Evolutionary conservation across 2,329 filamentous ascomycete genomes (phyloP).

Genomic region (Paraphaeosphaeria sporulosa): DNA sequence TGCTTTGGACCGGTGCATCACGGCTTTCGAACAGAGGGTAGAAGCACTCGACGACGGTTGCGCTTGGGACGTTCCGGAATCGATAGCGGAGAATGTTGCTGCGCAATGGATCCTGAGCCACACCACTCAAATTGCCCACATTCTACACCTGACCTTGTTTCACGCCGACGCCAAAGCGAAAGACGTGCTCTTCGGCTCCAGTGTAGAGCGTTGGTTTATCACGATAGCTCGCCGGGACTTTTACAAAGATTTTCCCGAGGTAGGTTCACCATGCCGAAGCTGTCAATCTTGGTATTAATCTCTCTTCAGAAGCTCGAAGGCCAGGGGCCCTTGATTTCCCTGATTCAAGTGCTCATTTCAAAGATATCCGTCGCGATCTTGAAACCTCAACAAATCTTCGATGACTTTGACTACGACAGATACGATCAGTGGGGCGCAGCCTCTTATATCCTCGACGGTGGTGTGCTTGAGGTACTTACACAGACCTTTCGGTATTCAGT

Average conservation of each 20-base stretch:
- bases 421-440: constrained; percentile 42
- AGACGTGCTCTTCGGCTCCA: constrained; percentile 40
- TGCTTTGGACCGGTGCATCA: constrained; percentile 53
- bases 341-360: constrained; percentile 73
- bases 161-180: constrained; percentile 64
- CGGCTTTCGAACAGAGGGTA: constrained; percentile 58
- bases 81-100: constrained; percentile 63
- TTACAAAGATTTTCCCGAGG: constrained; percentile 67
- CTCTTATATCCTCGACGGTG: constrained; percentile 73
- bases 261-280: background rate
- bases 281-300: background rate
- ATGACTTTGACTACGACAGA: constrained; percentile 49
- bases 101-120: constrained; percentile 69
- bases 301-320: constrained; percentile 24
- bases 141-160: constrained; percentile 76
- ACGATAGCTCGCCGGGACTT: constrained; percentile 57
- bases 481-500: constrained; percentile 70
- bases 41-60: constrained; percentile 52
- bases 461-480: constrained; percentile 76
- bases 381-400: constrained; percentile 69
- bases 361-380: constrained; percentile 76
- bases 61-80: constrained; percentile 57
- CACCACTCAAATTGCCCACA: constrained; percentile 75
- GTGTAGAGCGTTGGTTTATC: constrained; percentile 45
- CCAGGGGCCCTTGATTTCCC: constrained; percentile 60